These are phyloP conservation scores for Entamoeba histolytica DNA, from an alignment of 208 protist genomes.

Conservation along the genomic window DNA sequence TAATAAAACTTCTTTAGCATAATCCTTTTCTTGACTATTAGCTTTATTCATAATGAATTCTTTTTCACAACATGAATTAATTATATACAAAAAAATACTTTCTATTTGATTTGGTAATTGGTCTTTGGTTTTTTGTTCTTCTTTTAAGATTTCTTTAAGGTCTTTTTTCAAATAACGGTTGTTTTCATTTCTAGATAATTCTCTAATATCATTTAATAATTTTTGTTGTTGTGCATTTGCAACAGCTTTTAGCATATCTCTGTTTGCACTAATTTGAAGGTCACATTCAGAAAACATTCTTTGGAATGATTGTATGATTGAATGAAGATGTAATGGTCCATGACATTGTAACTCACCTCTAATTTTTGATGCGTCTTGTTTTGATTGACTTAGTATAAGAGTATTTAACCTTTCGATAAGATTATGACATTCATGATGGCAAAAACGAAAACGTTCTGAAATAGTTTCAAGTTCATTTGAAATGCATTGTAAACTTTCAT, in stretches of 20 bases:
- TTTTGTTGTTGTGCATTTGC: neutral
- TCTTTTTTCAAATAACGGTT: neutral
- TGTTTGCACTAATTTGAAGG: neutral
- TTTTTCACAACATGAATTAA: neutral
- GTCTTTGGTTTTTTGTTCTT: neutral
- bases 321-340: neutral
- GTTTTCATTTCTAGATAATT: neutral
- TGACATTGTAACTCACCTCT: neutral
- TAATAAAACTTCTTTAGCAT: neutral
- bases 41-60: neutral
- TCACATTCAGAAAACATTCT: neutral
- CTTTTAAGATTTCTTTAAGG: neutral
- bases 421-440: neutral
- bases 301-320: neutral
- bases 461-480: neutral
- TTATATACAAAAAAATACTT: neutral
- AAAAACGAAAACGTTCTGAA: neutral
- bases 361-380: neutral
- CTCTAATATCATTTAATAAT: neutral
- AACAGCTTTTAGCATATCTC: neutral
- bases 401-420: neutral
- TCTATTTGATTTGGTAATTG: neutral
- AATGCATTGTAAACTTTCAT: neutral
- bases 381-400: neutral
- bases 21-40: neutral